Conservation (phyloP, 805 yeast genomes). For the Huiozyma naganishii region DNA sequence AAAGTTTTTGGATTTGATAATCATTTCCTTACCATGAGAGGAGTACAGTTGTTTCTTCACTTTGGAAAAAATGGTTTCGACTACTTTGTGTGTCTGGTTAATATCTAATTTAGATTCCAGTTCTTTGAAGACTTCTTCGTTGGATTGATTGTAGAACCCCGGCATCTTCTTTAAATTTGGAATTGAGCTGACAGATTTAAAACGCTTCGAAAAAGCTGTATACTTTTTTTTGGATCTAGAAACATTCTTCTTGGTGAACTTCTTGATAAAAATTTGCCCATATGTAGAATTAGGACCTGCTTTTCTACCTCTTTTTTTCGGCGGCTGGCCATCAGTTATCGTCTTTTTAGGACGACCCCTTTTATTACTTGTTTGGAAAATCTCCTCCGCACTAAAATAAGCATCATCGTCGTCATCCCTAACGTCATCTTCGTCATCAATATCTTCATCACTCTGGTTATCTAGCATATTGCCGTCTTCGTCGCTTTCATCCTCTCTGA, state of each 20-base stretch:
- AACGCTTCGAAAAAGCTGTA: constrained; percentile 21
- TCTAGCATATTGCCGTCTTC: constrained; percentile 2
- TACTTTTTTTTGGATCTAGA: constrained; percentile 23
- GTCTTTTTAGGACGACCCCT: constrained; percentile 6
- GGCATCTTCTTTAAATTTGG: constrained; percentile 23
- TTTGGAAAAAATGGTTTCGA: constrained; percentile 27
- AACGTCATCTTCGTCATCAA: constrained; percentile 2
- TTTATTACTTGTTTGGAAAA: neutral
- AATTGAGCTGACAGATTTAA: constrained; percentile 18
- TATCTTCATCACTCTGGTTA: constrained; percentile 2
- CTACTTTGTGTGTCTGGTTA: constrained; percentile 28
- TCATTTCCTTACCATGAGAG: constrained; percentile 34
- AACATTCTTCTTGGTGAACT: constrained; percentile 25
- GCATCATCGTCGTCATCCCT: neutral
- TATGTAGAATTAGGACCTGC: neutral
- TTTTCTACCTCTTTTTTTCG: neutral
- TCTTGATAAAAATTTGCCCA: constrained; percentile 13
- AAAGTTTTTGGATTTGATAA: constrained; percentile 28
- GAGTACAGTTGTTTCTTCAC: constrained; percentile 29
- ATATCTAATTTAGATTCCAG: constrained; percentile 28
- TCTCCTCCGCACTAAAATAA: neutral
- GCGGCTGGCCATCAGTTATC: neutral
- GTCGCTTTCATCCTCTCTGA: constrained; percentile 3
- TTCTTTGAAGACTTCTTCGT: constrained; percentile 15
- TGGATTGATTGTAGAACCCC: constrained; percentile 17